Evolutionary conservation across 202 grass and related monocot species (phyloP), one percentile per base, ranked within the genome.

Genomic region (Schoenoplectus tabernaemontani): DNA sequence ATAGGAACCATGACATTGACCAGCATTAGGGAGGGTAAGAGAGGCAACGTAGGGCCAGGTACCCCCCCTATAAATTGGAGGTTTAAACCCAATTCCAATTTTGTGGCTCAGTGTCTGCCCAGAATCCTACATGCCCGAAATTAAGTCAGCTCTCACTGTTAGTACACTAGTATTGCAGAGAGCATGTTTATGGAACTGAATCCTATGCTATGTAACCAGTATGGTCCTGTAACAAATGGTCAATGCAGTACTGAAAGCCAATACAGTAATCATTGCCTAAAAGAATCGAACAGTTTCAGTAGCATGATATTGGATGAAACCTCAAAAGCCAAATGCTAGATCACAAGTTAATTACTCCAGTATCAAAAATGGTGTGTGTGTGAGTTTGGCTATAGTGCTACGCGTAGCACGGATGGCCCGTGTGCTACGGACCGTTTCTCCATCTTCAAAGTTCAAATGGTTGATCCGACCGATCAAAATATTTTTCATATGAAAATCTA

Each of bases 111-210:
- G 48, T 13, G 13, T 58, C 20, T 58, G 28, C 38, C 64, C 64
- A 68, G 38, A 2, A 68, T 23, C 23, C 36, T 23, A 44, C 64
- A 43, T 3, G 9, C 22, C 57, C 9, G 19, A 59, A 59, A 22
- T 59, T 59, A 24, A 62, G 11, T 5, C 5, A 11, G 23, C 38
- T 22, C 9, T 22, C 11, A 24, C 9, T 23, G 2, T n/a, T 22
- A 68, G 37, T 23, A 68, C 7, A 1, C 1, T 43, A 12, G 43
- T 68, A 68, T 68, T 24, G 64, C 38, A 13, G 38, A n/a, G 38
- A 44, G 38, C 23, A 68, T 68, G 64, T 68, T 68, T 24, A 68
- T 68, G 38, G n/a, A 68, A 68, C 64, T 68, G 4, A 68, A 24
- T n/a, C 38, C 64, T 68, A 11, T 22, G n/a, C 37, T 44, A 43